A percentile compares a stretch with the other conserved stretches of the same genome.
These are phyloP conservation scores for Rhynchospora breviuscula DNA, from an alignment of 176 grass and related monocot species.

Conservation along the genomic window DNA sequence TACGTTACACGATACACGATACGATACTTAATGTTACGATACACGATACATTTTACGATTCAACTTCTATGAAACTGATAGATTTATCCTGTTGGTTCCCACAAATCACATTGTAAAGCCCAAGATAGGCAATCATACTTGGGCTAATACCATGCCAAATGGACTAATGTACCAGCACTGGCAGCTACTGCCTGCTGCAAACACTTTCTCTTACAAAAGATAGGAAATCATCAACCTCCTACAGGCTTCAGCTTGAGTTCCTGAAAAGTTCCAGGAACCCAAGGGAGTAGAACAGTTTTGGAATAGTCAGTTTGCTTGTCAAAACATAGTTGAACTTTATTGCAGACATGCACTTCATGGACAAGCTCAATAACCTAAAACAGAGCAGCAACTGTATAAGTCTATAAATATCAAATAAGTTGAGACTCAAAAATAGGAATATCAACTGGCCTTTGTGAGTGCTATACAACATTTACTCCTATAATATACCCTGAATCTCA, in stretches of 20 bases:
- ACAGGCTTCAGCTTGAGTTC: conserved; percentile 61
- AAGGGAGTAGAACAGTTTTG: conserved; percentile 62
- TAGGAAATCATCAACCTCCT: conserved; percentile 52
- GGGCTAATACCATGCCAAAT: background rate
- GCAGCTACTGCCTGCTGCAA: background rate
- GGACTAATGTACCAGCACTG: background rate
- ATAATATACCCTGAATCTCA: background rate
- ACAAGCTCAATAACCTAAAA: conserved; percentile 67
- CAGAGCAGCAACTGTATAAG: conserved; percentile 1
- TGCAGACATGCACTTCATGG: conserved; percentile 90
- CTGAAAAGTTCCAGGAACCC: conserved; percentile 73
- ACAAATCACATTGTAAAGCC: background rate
- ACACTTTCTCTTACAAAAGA: background rate
- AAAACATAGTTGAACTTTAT: conserved; percentile 72
- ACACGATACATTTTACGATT: no score
- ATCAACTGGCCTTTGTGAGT: background rate
- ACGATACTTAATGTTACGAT: no score
- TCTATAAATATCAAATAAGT: background rate
- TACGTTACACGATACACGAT: no score
- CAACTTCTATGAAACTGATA: no score
- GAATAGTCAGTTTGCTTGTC: conserved; percentile 40
- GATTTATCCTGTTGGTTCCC: background rate
- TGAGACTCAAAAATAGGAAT: background rate
- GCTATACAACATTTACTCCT: background rate
- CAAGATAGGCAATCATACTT: background rate